These are phyloP conservation scores for Cucurbita ficifolia DNA, from an alignment of 306 rosid species.

Conservation along the genomic window DNA sequence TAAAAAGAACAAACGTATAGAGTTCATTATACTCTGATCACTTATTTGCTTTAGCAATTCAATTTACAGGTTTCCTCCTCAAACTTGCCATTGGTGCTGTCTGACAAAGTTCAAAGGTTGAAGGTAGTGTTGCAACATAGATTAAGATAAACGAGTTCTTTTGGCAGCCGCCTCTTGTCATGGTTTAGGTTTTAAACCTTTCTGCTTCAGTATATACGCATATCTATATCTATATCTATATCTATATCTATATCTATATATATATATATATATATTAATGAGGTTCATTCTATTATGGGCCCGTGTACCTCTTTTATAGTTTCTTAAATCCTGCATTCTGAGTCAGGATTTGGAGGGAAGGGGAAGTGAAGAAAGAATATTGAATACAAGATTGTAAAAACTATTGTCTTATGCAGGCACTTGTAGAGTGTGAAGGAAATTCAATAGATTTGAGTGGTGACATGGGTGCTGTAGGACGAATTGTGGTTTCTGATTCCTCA, in stretches of 20 bases:
- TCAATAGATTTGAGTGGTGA: constrained; percentile 90
- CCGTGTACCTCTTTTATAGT: neutral
- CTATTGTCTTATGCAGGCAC: constrained; percentile 41
- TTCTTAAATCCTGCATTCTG: neutral
- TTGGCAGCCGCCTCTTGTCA: neutral
- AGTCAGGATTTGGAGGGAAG: neutral
- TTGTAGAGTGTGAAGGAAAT: constrained; percentile 88
- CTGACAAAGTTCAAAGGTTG: constrained; percentile 74
- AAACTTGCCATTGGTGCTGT: constrained; percentile 71
- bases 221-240: no score
- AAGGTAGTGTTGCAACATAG: constrained; percentile 38
- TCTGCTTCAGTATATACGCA: neutral
- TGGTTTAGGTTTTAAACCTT: neutral
- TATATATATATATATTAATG: no score
- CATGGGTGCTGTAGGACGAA: constrained; percentile 79
- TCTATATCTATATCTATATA: no score
- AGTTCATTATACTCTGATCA: neutral
- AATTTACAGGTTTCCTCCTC: constrained; percentile 58
- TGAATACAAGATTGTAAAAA: constrained; percentile 7
- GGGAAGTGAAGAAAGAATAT: neutral
- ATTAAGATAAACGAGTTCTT: neutral
- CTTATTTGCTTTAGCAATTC: constrained; percentile 13
- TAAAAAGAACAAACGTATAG: neutral
- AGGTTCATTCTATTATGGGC: neutral
- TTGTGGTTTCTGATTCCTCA: constrained; percentile 50